These are phyloP conservation scores for Macadamia tetraphylla DNA, from an alignment of 164 flowering plant genomes.

Conservation along the genomic window DNA sequence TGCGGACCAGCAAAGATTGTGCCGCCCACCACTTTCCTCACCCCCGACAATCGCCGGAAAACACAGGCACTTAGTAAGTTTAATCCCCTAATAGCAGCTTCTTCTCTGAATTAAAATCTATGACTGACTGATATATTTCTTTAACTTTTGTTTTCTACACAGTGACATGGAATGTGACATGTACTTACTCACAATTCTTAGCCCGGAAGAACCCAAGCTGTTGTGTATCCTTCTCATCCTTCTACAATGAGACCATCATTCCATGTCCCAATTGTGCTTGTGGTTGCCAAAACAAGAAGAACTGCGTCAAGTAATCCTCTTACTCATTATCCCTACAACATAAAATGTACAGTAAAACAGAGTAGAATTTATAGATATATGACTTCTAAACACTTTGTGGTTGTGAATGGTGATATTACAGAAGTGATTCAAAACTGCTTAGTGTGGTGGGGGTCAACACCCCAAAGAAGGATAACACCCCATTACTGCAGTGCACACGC, in stretches of 20 bases:
- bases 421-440: slow-evolving; percentile 49
- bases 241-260: slow-evolving; percentile 61
- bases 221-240: slow-evolving; percentile 70
- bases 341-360: not conserved
- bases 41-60: slow-evolving; percentile 46
- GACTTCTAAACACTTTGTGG: slow-evolving; percentile 9
- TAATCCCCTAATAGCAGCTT: not conserved
- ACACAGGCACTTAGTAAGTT: slow-evolving; percentile 58
- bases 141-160: slow-evolving; percentile 20
- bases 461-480: slow-evolving; percentile 61
- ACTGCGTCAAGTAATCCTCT: slow-evolving; percentile 47
- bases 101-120: not conserved
- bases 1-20: slow-evolving; percentile 64
- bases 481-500: slow-evolving; percentile 67
- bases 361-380: too few relatives aligned
- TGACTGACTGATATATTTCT: not conserved
- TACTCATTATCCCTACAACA: not conserved
- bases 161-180: slow-evolving; percentile 93
- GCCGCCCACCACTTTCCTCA: slow-evolving; percentile 41
- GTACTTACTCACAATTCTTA: slow-evolving; percentile 82
- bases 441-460: slow-evolving; percentile 51
- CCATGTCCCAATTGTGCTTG: slow-evolving; percentile 72
- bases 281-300: slow-evolving; percentile 61
- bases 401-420: slow-evolving; percentile 32
- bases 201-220: slow-evolving; percentile 63